Base-by-base conservation (phyloP, 192 early-diverging fungal genomes). In the Backusella westeae region DNA sequence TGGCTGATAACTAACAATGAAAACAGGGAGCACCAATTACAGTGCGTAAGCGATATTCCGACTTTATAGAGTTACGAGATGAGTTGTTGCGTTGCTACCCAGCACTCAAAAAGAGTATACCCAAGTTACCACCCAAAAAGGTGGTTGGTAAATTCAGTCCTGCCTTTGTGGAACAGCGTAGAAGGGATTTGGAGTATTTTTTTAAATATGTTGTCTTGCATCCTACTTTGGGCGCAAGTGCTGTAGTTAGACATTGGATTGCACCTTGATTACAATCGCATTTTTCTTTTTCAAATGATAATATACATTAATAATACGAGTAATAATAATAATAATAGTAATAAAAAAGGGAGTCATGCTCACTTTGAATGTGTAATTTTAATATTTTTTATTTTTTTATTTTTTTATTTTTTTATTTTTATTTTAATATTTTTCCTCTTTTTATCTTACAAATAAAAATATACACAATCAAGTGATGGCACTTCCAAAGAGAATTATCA, bases 401-500 rank as follows among this genome's bases (percentile, higher is more conserved):
- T n/a, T 15, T 3, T 44, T 39, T 44, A 44, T 44, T 17, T 44
- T 0, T 49, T 49, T 17, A 17, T 46, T 46, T 46, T 46, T 15
- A 2, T 1, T 59, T 59, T 59, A 8, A 4, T 23, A 4, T 26
- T 59, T 63, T 34, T 65, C 56, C 36, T 32, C 34, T 66, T n/a
- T 75, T 41, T 53, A 29, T 29, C 36, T 39, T 69, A 21, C 44
- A 32, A 19, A 59, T 59, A 8, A 1, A 59, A 53, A 21, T 53
- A 21, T 21, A 21, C 3, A 53, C 17, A 67, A 56, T 9, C 23
- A 59, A 69, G 69, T 29, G 36, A 86, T 87, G 86, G 77, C 87
- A 42, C 75, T 88, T 32, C 83, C 87, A 59, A 88, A 86, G 71
- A 75, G 87, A 39, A 88, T 88, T 72, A 83, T 88, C 80, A 88